phyloP scores from a whole-genome alignment of 2,329 filamentous ascomycete genomes.

The Akanthomyces uredinophilus region DNA sequence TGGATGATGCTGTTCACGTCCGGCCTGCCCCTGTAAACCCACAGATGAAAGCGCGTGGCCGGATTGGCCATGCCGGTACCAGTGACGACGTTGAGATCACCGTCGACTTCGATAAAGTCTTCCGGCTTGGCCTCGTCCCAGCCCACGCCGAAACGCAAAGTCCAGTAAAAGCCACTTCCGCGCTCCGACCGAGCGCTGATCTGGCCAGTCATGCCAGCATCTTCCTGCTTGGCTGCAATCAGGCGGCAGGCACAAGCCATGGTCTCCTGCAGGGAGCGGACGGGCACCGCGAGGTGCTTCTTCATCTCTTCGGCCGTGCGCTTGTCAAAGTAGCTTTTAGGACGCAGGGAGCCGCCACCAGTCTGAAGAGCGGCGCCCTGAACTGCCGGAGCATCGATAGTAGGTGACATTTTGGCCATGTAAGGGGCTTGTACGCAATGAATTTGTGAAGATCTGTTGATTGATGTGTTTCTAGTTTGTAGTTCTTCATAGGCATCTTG shows the following conservation, averaged over 20 bases:
- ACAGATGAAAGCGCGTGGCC: constrained; percentile 14
- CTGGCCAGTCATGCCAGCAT: constrained; percentile 9
- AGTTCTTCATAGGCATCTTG: no score
- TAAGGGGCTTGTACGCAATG: background rate
- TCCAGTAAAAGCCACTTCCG: constrained; percentile 13
- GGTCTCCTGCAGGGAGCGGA: constrained; percentile 6
- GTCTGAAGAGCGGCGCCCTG: background rate
- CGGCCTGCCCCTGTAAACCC: constrained; percentile 1
- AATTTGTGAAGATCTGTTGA: background rate
- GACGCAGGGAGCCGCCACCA: background rate
- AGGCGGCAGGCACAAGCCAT: constrained; percentile 11
- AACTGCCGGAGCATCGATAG: background rate
- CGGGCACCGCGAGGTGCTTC: constrained; percentile 4
- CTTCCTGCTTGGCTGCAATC: constrained; percentile 10
- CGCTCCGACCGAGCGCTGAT: constrained; percentile 9
- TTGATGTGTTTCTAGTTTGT: background rate
- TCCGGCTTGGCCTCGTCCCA: constrained; percentile 13
- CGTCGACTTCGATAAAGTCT: constrained; percentile 13
- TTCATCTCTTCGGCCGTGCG: constrained; percentile 11
- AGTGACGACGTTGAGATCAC: constrained; percentile 6
- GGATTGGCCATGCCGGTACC: constrained; percentile 10
- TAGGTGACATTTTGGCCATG: background rate
- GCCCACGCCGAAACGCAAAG: constrained; percentile 10
- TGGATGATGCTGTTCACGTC: constrained; percentile 13
- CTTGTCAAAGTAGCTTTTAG: constrained; percentile 12